These are phyloP conservation scores for Rhynchospora pubera DNA, from an alignment of 176 grass and related monocot species.

Conservation along the genomic window DNA sequence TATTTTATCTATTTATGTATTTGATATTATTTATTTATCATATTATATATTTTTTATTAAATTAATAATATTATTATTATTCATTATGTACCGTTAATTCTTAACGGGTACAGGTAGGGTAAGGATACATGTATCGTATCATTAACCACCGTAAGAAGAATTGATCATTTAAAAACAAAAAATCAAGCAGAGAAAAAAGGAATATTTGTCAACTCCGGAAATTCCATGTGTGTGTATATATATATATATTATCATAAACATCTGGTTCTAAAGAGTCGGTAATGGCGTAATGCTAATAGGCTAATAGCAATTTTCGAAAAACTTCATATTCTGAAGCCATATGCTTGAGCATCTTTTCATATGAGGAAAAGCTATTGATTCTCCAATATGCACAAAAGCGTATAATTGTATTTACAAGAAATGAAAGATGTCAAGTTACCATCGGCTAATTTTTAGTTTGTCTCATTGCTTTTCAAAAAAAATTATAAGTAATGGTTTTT, in stretches of 20 bases:
- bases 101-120: too few relatives aligned
- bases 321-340: not conserved
- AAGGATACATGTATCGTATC: too few relatives aligned
- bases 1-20: too few relatives aligned
- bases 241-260: slow-evolving; percentile 2
- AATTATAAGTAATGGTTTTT: too few relatives aligned
- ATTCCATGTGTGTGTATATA: not conserved
- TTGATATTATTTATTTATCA: too few relatives aligned
- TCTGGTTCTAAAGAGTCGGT: not conserved
- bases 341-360: not conserved
- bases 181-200: not conserved
- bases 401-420: not conserved
- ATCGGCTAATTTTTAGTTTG: not conserved
- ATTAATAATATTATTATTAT: too few relatives aligned
- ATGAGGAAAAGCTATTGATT: slow-evolving; percentile 5
- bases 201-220: not conserved
- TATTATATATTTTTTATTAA: too few relatives aligned
- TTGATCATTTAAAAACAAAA: not conserved
- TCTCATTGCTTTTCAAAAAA: too few relatives aligned
- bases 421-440: not conserved
- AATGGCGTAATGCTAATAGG: too few relatives aligned
- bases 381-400: not conserved
- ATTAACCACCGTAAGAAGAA: too few relatives aligned
- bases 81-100: too few relatives aligned
- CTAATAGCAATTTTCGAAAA: not conserved